These are phyloP conservation scores for Panellus pusillus DNA, from an alignment of 768 basidiomycete genomes.

Conservation along the genomic window DNA sequence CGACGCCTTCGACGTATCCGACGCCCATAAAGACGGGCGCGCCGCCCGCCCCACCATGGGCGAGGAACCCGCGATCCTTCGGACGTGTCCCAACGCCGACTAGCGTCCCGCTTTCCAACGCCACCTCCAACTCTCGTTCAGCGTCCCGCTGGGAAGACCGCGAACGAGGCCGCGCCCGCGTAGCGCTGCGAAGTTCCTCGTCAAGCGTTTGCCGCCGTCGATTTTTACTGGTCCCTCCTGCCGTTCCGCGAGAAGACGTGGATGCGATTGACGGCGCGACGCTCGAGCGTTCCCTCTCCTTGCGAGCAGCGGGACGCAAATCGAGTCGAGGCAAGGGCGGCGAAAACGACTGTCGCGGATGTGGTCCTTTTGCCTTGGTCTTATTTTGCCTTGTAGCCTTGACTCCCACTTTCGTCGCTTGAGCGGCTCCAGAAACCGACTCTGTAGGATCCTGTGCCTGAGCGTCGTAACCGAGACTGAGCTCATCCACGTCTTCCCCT, in stretches of 20 bases:
- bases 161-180: slow-evolving; percentile 20
- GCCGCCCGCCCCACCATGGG: slow-evolving; percentile 75
- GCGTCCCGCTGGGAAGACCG: slow-evolving; percentile 21
- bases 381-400: slow-evolving; percentile 3
- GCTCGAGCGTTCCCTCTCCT: slow-evolving; percentile 7
- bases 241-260: slow-evolving; percentile 14
- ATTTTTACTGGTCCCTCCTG: slow-evolving; percentile 8
- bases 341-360: slow-evolving; percentile 12
- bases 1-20: slow-evolving; percentile 62
- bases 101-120: slow-evolving; percentile 50
- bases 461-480: slow-evolving; percentile 12
- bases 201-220: slow-evolving; percentile 60
- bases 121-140: slow-evolving; percentile 37
- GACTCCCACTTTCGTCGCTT: slow-evolving; percentile 2
- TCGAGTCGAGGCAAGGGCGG: slow-evolving; percentile 6
- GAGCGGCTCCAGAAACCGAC: background rate
- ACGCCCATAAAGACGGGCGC: slow-evolving; percentile 68
- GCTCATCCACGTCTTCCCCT: slow-evolving; percentile 28
- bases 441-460: slow-evolving; percentile 1
- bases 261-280: slow-evolving; percentile 11
- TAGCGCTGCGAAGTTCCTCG: slow-evolving; percentile 59
- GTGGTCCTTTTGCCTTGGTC: slow-evolving; percentile 10
- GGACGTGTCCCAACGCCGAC: slow-evolving; percentile 56
- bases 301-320: background rate
- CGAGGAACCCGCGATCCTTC: slow-evolving; percentile 61